Conservation (phyloP, 1,284 basidiomycete species). For the Austroboletus niveus region DNA sequence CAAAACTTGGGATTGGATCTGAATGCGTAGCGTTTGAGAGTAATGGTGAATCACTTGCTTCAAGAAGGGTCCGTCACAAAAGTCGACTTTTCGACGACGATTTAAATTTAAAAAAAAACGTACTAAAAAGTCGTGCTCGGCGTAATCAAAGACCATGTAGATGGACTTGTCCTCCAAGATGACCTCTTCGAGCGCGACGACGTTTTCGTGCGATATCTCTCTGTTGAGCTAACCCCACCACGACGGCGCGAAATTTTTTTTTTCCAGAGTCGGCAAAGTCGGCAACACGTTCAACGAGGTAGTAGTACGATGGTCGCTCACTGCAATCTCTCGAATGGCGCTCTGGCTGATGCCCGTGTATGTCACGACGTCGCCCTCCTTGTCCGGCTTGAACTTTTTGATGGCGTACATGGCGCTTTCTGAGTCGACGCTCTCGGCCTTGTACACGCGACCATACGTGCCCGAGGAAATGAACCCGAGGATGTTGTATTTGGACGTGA, state of each 20-base stretch:
- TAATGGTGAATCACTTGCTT: conserved; percentile 99
- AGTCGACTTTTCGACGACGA: too few relatives aligned
- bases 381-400: conserved; percentile 99
- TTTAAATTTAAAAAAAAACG: conserved; percentile 28
- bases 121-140: conserved; percentile 96
- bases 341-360: conserved; percentile 98
- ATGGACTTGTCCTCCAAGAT: conserved; percentile 98
- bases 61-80: background rate
- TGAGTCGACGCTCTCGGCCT: conserved; percentile 76
- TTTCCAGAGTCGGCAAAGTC: too few relatives aligned
- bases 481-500: conserved; percentile 84
- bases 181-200: conserved; percentile 90
- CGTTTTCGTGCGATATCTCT: conserved; percentile 91
- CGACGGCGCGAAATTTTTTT: background rate
- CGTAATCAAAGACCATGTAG: conserved; percentile 99
- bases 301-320: conserved; percentile 40
- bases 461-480: conserved; percentile 97
- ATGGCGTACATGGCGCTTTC: conserved; percentile 84
- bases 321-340: conserved; percentile 94
- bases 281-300: background rate
- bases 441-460: conserved; percentile 98
- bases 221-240: conserved; percentile 71
- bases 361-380: conserved; percentile 89
- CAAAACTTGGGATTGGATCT: conserved; percentile 77
- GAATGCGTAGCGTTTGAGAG: conserved; percentile 79